phyloP scores from a whole-genome alignment of 306 rosid genomes.

The Ceratonia siliqua region DNA sequence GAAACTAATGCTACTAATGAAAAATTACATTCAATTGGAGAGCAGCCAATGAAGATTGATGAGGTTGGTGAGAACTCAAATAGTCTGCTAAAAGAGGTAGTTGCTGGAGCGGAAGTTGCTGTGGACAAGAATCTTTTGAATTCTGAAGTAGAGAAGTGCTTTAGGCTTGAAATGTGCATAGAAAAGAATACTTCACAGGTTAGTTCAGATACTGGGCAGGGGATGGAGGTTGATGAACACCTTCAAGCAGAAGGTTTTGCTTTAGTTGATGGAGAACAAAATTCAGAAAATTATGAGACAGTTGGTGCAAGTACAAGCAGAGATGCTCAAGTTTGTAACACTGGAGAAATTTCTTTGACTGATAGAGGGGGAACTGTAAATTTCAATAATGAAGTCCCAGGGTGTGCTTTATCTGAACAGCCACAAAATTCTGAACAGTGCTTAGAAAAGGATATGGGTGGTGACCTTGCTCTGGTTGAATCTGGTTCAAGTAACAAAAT shows the following conservation, averaged over 20 bases:
- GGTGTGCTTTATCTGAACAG: conserved; percentile 11
- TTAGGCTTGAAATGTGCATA: neutral
- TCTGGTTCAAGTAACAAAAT: neutral
- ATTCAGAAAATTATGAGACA: neutral
- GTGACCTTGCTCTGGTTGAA: conserved; percentile 27
- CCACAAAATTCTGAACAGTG: conserved; percentile 9
- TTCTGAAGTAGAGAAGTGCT: conserved; percentile 33
- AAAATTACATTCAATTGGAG: conserved; percentile 33
- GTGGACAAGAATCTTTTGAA: conserved; percentile 16
- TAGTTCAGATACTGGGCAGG: conserved; percentile 40
- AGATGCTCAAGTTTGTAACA: neutral
- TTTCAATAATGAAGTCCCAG: conserved; percentile 19
- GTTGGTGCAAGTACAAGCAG: neutral
- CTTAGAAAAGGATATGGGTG: conserved; percentile 19
- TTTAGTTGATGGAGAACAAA: neutral
- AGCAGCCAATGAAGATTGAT: conserved; percentile 39
- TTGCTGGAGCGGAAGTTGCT: conserved; percentile 37
- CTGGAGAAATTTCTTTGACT: neutral
- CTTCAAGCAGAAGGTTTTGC: neutral
- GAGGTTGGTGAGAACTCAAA: conserved; percentile 17
- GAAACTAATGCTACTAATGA: conserved; percentile 20
- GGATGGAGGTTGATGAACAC: conserved; percentile 36
- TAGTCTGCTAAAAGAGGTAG: conserved; percentile 29
- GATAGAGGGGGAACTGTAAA: neutral
- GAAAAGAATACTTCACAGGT: conserved; percentile 25